These are phyloP conservation scores for Neopestalotiopsis sp. DNA, from an alignment of 2,329 filamentous ascomycete genomes.

Conservation along the genomic window DNA sequence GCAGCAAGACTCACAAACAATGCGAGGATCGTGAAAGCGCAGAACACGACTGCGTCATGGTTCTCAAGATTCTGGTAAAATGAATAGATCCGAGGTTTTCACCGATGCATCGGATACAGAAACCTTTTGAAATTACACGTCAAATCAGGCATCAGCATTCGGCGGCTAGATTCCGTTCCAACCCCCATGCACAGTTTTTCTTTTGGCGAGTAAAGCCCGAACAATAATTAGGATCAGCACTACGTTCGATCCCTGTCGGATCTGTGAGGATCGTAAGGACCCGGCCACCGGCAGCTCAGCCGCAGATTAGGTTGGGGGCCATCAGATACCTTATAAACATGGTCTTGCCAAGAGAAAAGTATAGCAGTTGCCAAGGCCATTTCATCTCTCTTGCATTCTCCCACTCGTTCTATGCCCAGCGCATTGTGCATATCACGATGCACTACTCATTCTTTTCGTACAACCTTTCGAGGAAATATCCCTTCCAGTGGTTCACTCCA, in stretches of 20 bases:
- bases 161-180: too few species aligned
- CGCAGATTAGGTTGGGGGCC: neutral
- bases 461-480: constrained; percentile 21
- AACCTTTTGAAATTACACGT: too few species aligned
- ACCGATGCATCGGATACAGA: too few species aligned
- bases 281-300: neutral
- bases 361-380: neutral
- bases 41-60: neutral
- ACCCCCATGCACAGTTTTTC: too few species aligned
- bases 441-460: constrained; percentile 22
- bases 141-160: neutral
- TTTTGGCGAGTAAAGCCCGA: too few species aligned
- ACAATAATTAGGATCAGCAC: neutral
- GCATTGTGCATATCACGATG: neutral
- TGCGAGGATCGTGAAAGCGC: too few species aligned
- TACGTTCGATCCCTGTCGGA: neutral
- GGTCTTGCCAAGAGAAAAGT: neutral
- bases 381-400: neutral
- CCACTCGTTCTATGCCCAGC: neutral
- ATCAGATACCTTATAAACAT: neutral
- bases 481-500: constrained; percentile 27
- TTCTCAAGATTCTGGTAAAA: neutral
- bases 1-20: neutral
- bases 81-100: neutral
- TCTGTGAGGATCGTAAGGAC: neutral